Evolutionary conservation across 257 asterid genomes (phyloP), one percentile per base, ranked within the genome.

Genomic region (Knoxia roxburghii): DNA sequence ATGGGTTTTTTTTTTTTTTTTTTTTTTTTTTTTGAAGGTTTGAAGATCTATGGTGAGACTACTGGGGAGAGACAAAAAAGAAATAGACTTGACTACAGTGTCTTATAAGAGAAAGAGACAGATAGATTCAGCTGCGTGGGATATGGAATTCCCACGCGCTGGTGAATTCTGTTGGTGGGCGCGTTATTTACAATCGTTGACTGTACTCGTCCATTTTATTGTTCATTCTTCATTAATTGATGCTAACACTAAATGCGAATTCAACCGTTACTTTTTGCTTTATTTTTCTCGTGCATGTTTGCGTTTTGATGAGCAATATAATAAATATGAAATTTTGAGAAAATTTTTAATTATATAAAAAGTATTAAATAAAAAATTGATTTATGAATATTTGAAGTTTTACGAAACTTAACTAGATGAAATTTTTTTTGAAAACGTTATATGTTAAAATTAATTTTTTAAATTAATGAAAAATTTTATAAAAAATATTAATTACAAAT

Each of bases 141-240:
- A n/a, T 67, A 14, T 39, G 26, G 15, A 48, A 57, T 48, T 24
- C 71, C 59, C 23, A 65, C 60, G 54, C 71, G 61, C 33, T 27
- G 64, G 26, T 61, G 20, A 60, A 37, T 26, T 21, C 49, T 62
- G 43, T 32, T 12, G 17, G 51, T 17, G 15, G 61, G 40, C 48
- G 64, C 35, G 45, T 64, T 30, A 3, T 11, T 48, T 15, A 9
- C 56, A 58, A 59, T 24, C 64, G 17, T 37, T 6, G 29, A 41
- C 13, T 17, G 0, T 1, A 9, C 49, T 0, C 10, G 4, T 50
- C 26, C 26, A n/a, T 18, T 50, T 53, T 12, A 17, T 8, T 11
- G 50, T 20, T n/a, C 30, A 17, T 43, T 24, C 40, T 11, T 29
- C 1, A 3, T 33, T 23, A 4, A 24, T 58, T 15, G 3, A 21